Percentiles rank a stretch among this genome's conserved stretches.
Conservation (phyloP, 1,284 basidiomycete species). For the Sanghuangporus sanghuang region DNA sequence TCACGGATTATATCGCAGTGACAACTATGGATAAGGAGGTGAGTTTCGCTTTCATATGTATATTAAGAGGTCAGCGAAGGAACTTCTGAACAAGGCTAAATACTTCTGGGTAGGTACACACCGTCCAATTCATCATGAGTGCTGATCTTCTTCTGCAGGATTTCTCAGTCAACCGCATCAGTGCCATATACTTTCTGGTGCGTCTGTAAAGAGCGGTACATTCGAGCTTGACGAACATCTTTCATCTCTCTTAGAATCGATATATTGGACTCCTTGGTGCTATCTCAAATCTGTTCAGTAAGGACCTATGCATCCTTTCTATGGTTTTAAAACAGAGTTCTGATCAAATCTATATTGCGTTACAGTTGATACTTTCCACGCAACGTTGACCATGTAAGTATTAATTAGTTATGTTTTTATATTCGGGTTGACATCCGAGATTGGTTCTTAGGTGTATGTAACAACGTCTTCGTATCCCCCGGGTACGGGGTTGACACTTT, state of each 20-base stretch:
- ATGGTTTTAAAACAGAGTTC: neutral
- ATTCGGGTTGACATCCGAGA: neutral
- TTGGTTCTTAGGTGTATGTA: neutral
- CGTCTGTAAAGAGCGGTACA: neutral
- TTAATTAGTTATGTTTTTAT: neutral
- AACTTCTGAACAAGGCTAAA: neutral
- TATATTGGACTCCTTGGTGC: slow-evolving; percentile 4
- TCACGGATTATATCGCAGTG: neutral
- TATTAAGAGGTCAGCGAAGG: neutral
- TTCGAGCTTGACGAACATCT: neutral
- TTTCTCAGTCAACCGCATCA: neutral
- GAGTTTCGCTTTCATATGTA: neutral
- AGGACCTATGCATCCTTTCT: neutral
- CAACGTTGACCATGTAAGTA: neutral
- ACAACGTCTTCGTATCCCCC: neutral
- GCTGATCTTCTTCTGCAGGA: no score
- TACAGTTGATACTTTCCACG: neutral
- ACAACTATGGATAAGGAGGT: neutral
- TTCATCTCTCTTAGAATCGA: neutral
- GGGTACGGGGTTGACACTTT: neutral
- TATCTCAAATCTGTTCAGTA: neutral
- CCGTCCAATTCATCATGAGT: neutral
- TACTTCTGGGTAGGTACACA: neutral
- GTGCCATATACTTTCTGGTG: neutral
- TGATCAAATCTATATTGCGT: neutral